phyloP scores from a whole-genome alignment of 2,329 filamentous ascomycete species.

The Rhynchosporium agropyri region DNA sequence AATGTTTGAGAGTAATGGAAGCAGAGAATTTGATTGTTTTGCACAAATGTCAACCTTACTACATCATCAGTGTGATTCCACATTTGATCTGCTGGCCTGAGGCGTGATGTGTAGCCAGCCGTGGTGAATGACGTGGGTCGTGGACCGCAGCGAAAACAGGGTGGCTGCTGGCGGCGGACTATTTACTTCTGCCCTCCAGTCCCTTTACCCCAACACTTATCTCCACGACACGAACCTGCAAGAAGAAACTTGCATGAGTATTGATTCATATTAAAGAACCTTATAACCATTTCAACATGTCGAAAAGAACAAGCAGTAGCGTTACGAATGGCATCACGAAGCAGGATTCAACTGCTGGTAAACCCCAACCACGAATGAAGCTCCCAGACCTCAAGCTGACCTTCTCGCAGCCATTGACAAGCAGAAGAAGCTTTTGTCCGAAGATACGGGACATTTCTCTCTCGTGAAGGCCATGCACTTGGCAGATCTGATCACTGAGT shows the following conservation, averaged over 20 bases:
- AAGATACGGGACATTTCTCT: constrained; percentile 74
- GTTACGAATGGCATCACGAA: constrained; percentile 54
- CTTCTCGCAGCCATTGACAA: constrained; percentile 64
- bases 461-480: constrained; percentile 72
- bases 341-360: constrained; percentile 44
- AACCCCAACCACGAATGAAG: constrained; percentile 35
- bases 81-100: not conserved
- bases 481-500: constrained; percentile 80
- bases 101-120: not conserved
- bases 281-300: constrained; percentile 53
- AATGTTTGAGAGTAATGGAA: too few species aligned
- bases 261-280: not conserved
- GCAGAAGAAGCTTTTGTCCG: constrained; percentile 72
- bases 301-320: constrained; percentile 58
- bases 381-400: constrained; percentile 3
- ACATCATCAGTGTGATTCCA: too few species aligned
- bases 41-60: too few species aligned
- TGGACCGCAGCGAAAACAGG: not conserved
- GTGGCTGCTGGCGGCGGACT: constrained; percentile 5
- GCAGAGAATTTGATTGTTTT: too few species aligned
- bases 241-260: not conserved
- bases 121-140: constrained; percentile 10
- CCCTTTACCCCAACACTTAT: not conserved
- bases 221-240: not conserved
- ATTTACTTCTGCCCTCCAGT: constrained; percentile 3